Evolutionary conservation across 139 green algal species (phyloP).

Genomic region (Chlamydomonas asymmetrica): DNA sequence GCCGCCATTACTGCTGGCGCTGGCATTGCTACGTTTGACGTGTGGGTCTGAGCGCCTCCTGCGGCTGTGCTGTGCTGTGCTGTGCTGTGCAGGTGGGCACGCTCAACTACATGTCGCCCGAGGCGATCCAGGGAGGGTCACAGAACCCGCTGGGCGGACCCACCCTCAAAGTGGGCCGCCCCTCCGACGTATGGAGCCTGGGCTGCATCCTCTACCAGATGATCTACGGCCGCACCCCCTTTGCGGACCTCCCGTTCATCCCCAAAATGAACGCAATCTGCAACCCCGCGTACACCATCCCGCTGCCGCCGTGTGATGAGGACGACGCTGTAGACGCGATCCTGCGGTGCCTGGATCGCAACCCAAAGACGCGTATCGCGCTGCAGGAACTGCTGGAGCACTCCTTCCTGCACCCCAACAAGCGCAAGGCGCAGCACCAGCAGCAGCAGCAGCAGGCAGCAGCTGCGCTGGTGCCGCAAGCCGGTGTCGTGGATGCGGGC

Average conservation of each 20-base stretch:
- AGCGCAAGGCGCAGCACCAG: not conserved
- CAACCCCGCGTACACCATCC: conserved; percentile 20
- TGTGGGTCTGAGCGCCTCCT: too few species aligned
- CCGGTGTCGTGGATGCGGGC: not conserved
- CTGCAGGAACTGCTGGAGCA: conserved; percentile 84
- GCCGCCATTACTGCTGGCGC: too few species aligned
- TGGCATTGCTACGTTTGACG: too few species aligned
- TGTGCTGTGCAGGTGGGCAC: conserved; percentile 79
- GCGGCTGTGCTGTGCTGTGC: too few species aligned
- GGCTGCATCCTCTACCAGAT: conserved; percentile 99
- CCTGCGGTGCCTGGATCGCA: conserved; percentile 80
- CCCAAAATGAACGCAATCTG: conserved; percentile 75
- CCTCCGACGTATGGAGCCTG: conserved; percentile 88
- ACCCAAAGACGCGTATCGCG: conserved; percentile 77
- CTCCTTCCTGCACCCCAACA: conserved; percentile 80
- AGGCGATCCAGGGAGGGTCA: conserved; percentile 87
- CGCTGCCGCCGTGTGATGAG: conserved; percentile 32
- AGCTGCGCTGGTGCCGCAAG: not conserved
- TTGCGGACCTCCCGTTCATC: conserved; percentile 84
- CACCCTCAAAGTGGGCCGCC: conserved; percentile 77
- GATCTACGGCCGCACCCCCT: conserved; percentile 79
- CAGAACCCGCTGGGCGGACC: conserved; percentile 73
- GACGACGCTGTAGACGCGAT: conserved; percentile 70
- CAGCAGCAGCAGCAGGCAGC: conserved; percentile 5
- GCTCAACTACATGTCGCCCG: conserved; percentile 98